Evolutionary conservation across 495 filamentous ascomycete species (phyloP).

Genomic region (Beverwykella pulmonaria): DNA sequence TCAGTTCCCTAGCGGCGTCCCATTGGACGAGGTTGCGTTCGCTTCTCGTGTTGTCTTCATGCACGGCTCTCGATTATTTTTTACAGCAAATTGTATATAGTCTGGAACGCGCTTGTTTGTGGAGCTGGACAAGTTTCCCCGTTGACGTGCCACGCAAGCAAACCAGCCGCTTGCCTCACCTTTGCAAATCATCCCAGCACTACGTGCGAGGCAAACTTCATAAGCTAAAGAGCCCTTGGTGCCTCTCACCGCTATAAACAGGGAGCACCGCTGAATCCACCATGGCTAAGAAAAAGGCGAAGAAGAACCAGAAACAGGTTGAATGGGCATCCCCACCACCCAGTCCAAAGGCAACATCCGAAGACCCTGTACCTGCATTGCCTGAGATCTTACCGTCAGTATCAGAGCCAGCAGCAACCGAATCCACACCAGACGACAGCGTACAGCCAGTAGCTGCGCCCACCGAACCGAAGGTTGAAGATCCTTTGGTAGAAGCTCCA

Average conservation of each 20-base stretch:
- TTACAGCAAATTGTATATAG: conserved; percentile 34
- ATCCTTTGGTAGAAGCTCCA: background rate
- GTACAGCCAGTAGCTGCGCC: conserved; percentile 9
- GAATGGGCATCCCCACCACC: conserved; percentile 30
- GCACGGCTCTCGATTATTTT: conserved; percentile 22
- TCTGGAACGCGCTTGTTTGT: conserved; percentile 22
- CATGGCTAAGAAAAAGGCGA: conserved; percentile 32
- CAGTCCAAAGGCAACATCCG: conserved; percentile 20
- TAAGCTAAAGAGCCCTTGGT: background rate
- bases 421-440: conserved; percentile 13
- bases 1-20: conserved; percentile 25
- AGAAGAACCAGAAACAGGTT: conserved; percentile 20
- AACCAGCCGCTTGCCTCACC: conserved; percentile 28
- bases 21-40: conserved; percentile 20
- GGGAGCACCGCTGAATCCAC: conserved; percentile 3
- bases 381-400: conserved; percentile 11
- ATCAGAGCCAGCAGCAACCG: conserved; percentile 13
- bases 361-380: conserved; percentile 8
- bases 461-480: conserved; percentile 7
- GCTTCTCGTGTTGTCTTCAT: conserved; percentile 28
- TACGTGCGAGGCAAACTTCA: conserved; percentile 36
- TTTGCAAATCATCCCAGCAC: conserved; percentile 12
- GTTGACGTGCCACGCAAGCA: conserved; percentile 37
- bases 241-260: conserved; percentile 22
- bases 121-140: conserved; percentile 21